These are phyloP conservation scores for Podospora anserina DNA, from an alignment of 495 filamentous ascomycete species.

Conservation along the genomic window DNA sequence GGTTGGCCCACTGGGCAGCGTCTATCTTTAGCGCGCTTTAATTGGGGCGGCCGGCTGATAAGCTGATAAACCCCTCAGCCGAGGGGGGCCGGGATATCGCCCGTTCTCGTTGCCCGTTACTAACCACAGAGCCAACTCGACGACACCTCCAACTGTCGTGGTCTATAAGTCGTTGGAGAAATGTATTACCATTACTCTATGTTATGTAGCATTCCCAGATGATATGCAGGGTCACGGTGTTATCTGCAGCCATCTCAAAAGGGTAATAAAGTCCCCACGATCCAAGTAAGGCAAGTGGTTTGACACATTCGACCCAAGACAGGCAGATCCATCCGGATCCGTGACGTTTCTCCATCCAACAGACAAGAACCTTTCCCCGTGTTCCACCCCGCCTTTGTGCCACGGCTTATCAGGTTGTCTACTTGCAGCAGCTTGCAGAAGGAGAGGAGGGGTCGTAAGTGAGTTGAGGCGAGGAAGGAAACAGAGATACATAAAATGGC, in stretches of 20 bases:
- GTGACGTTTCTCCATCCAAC: not conserved
- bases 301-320: not conserved
- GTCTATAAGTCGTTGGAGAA: not conserved
- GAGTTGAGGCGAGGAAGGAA: constrained; percentile 8
- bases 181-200: not conserved
- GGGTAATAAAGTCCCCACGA: constrained; percentile 23
- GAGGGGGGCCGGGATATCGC: not conserved
- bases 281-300: not conserved
- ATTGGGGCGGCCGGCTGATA: not conserved
- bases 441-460: constrained; percentile 22
- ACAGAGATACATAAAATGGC: constrained; percentile 27
- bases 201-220: not conserved
- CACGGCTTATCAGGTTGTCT: constrained; percentile 16
- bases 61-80: constrained; percentile 8
- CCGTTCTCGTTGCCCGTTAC: no score
- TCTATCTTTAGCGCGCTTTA: not conserved
- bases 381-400: constrained; percentile 17
- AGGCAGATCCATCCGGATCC: not conserved
- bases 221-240: constrained; percentile 20
- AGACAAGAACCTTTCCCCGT: not conserved
- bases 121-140: not conserved
- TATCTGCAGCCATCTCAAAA: constrained; percentile 17
- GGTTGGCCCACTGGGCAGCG: not conserved
- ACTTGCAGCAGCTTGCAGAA: constrained; percentile 8
- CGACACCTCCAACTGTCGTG: not conserved